phyloP scores from a whole-genome alignment of 169 alveolate species.

The Fabrea salina region DNA sequence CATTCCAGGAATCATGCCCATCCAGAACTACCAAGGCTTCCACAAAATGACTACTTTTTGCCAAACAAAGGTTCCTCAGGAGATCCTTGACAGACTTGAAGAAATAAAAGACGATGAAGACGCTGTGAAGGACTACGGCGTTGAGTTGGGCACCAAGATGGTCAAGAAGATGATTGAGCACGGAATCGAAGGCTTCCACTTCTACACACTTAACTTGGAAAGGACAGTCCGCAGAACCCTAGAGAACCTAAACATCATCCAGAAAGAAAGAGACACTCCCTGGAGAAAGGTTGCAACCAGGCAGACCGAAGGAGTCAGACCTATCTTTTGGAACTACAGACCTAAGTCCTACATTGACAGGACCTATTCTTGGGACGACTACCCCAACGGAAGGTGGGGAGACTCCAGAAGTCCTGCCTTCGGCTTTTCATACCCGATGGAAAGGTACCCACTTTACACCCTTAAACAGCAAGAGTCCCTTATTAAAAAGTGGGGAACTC shows the following conservation, averaged over 20 bases:
- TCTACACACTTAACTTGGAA: conserved; percentile 70
- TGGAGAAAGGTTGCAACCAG: conserved; percentile 49
- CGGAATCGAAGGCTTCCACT: conserved; percentile 58
- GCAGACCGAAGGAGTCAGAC: conserved; percentile 61
- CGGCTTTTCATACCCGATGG: conserved; percentile 41
- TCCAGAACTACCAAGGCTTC: conserved; percentile 64
- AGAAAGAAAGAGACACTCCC: conserved; percentile 40
- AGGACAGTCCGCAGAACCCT: conserved; percentile 48
- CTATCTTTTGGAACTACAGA: conserved; percentile 71
- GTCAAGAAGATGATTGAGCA: conserved; percentile 37
- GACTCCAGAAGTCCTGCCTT: conserved; percentile 71
- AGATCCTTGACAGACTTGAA: conserved; percentile 50
- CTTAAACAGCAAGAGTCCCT: conserved; percentile 30
- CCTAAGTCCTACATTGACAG: conserved; percentile 71
- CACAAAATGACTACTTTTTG: conserved; percentile 52
- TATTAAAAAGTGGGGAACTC: conserved; percentile 43
- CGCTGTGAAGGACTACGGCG: conserved; percentile 54
- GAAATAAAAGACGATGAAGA: conserved; percentile 58
- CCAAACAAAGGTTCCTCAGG: conserved; percentile 63
- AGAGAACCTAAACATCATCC: conserved; percentile 40
- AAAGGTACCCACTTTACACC: conserved; percentile 25
- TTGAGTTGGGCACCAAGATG: conserved; percentile 32
- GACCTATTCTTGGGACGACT: conserved; percentile 72
- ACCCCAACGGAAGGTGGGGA: conserved; percentile 81
- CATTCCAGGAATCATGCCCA: conserved; percentile 75